Conservation (phyloP, 345 rosid genomes). For the Bruguiera gymnorhiza region DNA sequence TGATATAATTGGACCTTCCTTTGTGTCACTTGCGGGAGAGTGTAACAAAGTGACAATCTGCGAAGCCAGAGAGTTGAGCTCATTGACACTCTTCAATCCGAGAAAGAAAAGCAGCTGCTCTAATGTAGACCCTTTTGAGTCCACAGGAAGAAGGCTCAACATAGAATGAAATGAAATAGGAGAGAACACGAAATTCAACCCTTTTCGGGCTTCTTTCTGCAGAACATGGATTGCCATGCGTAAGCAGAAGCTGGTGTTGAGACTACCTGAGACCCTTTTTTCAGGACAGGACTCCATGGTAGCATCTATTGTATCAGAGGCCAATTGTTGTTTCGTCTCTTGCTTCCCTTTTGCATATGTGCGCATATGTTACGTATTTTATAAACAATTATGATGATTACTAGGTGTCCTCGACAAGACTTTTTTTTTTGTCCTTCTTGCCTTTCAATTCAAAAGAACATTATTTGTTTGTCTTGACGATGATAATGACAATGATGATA, state of each 20-base stretch:
- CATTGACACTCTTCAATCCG: neutral
- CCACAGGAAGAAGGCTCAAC: slow-evolving; percentile 19
- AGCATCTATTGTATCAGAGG: neutral
- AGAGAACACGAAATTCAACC: slow-evolving; percentile 19
- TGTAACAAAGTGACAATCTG: slow-evolving; percentile 1
- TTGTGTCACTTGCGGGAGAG: neutral
- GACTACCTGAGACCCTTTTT: neutral
- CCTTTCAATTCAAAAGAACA: too few species aligned
- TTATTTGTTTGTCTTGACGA: too few species aligned
- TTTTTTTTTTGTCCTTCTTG: too few species aligned
- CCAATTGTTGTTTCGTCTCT: too few species aligned
- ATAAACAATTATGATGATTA: too few species aligned
- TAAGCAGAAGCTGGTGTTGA: slow-evolving; percentile 1
- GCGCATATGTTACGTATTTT: too few species aligned
- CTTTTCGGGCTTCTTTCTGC: slow-evolving; percentile 5
- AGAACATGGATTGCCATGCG: slow-evolving; percentile 9
- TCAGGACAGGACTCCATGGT: slow-evolving; percentile 2
- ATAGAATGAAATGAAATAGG: slow-evolving; percentile 20
- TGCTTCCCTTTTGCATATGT: too few species aligned
- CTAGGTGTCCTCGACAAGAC: too few species aligned
- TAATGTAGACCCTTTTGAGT: slow-evolving; percentile 15
- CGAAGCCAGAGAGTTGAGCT: slow-evolving; percentile 11
- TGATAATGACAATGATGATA: too few species aligned
- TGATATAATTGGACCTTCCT: slow-evolving; percentile 11
- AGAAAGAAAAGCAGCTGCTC: slow-evolving; percentile 17